Evolutionary conservation across 164 flowering plant species (phyloP).

Genomic region (Euptelea pleiosperma): DNA sequence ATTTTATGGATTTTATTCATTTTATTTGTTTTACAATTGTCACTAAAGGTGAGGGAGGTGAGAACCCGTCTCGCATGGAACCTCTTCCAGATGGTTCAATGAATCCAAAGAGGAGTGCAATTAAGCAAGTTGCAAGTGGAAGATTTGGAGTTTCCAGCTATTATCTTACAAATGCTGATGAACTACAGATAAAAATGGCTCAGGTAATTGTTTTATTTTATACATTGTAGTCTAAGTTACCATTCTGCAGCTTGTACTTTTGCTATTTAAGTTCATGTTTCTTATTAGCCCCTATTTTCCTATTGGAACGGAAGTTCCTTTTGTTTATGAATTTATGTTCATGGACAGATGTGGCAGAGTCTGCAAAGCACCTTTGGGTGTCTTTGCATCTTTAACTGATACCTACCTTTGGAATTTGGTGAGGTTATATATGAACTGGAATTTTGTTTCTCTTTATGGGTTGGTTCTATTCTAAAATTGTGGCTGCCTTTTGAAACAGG

Average conservation of each 20-base stretch:
- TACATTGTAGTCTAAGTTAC: too few species aligned
- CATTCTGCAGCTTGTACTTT: too few species aligned
- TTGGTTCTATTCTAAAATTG: constrained; percentile 12
- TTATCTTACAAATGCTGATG: constrained; percentile 96
- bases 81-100: constrained; percentile 89
- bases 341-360: constrained; percentile 66
- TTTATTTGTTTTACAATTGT: constrained; percentile 8
- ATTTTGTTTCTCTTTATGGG: constrained; percentile 13
- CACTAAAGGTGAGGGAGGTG: constrained; percentile 96
- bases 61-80: constrained; percentile 93
- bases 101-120: constrained; percentile 97
- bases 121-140: constrained; percentile 99
- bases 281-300: constrained; percentile 20
- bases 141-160: constrained; percentile 98
- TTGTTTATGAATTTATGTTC: constrained; percentile 60
- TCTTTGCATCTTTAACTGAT: constrained; percentile 63
- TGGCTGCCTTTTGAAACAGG: constrained; percentile 42
- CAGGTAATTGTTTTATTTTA: constrained; percentile 57
- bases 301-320: constrained; percentile 39
- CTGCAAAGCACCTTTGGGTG: constrained; percentile 70
- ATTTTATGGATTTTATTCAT: background rate
- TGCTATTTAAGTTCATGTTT: constrained; percentile 10
- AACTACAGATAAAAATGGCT: constrained; percentile 98
- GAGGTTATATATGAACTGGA: constrained; percentile 42
- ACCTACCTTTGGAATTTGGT: constrained; percentile 51